These are phyloP conservation scores for Fusarium luffae DNA, from an alignment of 2,329 filamentous ascomycete species.

Conservation along the genomic window DNA sequence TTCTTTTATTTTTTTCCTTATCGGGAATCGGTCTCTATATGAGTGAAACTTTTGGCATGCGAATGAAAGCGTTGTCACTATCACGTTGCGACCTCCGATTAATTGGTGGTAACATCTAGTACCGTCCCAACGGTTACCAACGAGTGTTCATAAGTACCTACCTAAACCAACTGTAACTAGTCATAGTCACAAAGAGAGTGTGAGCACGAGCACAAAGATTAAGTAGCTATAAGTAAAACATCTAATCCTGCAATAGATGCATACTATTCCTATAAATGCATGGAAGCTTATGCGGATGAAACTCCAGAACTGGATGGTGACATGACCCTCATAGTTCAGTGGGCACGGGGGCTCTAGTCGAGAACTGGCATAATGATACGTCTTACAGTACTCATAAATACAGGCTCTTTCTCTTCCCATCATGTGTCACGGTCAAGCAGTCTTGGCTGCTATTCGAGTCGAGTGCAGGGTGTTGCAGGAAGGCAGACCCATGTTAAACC, in stretches of 20 bases:
- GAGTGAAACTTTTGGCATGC: background rate
- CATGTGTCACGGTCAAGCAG: background rate
- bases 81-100: background rate
- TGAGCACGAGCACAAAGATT: background rate
- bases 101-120: background rate
- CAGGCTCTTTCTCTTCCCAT: background rate
- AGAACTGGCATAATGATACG: accelerated
- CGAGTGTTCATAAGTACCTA: background rate
- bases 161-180: background rate
- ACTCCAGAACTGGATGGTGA: background rate
- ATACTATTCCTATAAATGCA: background rate
- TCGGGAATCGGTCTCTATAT: no score
- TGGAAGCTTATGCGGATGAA: background rate
- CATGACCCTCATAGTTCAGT: background rate
- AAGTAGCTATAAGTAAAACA: background rate
- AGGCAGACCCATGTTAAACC: background rate
- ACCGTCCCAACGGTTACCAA: background rate
- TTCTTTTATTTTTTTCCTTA: no score
- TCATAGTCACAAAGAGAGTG: no score
- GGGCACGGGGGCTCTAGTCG: background rate
- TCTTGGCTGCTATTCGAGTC: background rate
- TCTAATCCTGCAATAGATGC: background rate
- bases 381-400: background rate
- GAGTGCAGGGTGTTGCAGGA: background rate
- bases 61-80: background rate